phyloP scores from a whole-genome alignment of 208 protist species.

The Leishmania guyanensis region DNA sequence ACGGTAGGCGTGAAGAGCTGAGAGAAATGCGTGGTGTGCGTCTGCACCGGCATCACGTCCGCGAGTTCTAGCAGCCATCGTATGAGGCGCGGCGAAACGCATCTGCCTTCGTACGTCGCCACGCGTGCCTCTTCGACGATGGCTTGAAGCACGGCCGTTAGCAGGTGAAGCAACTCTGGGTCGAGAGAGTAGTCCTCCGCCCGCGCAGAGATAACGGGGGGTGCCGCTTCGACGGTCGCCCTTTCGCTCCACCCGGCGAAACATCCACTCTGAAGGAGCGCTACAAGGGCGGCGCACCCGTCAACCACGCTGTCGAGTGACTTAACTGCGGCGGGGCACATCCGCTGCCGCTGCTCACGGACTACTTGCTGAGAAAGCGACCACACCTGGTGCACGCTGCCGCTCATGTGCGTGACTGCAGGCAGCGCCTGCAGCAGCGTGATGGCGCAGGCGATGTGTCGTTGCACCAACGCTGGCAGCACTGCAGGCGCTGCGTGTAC shows the following conservation, averaged over 20 bases:
- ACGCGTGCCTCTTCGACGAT: slow-evolving; percentile 7
- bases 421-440: slow-evolving; percentile 1
- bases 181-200: not conserved
- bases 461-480: slow-evolving; percentile 8
- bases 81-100: not conserved
- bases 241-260: not conserved
- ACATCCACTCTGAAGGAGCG: slow-evolving; percentile 7
- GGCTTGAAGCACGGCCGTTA: slow-evolving; percentile 6
- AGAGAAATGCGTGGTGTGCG: slow-evolving; percentile 7
- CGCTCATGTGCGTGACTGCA: not conserved
- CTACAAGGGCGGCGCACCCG: slow-evolving; percentile 9
- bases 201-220: not conserved
- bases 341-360: not conserved
- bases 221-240: not conserved
- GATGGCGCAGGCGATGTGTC: slow-evolving; percentile 5
- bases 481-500: not conserved
- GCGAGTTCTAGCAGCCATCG: slow-evolving; percentile 6
- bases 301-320: not conserved
- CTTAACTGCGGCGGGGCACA: not conserved
- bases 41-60: not conserved
- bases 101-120: not conserved
- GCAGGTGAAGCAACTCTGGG: not conserved
- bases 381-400: not conserved
- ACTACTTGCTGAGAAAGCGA: slow-evolving; percentile 1
- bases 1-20: not conserved